Conservation (phyloP, 2,329 filamentous ascomycete species). For the Fusarium ramigenum region DNA sequence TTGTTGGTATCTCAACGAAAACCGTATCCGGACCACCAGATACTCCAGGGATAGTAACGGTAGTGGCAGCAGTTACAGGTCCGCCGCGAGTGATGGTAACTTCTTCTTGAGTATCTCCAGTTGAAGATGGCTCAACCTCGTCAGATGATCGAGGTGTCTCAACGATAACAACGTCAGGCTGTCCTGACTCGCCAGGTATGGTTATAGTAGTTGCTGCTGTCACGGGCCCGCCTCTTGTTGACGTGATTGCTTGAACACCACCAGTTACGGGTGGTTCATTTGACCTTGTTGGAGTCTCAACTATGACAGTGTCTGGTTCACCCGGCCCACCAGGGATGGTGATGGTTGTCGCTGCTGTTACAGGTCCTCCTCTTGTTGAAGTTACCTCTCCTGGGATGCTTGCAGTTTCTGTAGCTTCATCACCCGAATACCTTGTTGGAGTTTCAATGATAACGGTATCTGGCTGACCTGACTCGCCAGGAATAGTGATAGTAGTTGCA, state of each 20-base stretch:
- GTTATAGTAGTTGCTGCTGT: not conserved
- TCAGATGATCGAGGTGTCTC: not conserved
- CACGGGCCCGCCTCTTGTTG: not conserved
- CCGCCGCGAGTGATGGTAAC: not conserved
- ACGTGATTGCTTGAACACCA: not conserved
- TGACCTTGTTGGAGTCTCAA: not conserved
- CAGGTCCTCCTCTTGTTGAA: not conserved
- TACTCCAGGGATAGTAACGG: not conserved
- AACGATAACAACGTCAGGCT: not conserved
- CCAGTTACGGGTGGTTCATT: not conserved
- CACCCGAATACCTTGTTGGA: not conserved
- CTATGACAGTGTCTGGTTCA: not conserved
- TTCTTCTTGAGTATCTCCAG: not conserved
- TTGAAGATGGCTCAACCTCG: not conserved
- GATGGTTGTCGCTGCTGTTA: not conserved
- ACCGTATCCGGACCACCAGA: not conserved
- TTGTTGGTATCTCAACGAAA: not conserved
- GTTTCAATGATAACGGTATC: not conserved
- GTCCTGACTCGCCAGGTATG: not conserved
- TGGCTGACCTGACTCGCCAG: not conserved
- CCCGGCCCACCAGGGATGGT: not conserved
- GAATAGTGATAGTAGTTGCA: not conserved
- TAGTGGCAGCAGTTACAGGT: not conserved
- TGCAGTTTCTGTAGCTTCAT: accelerated
- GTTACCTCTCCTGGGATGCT: not conserved